phyloP scores from a whole-genome alignment of 1,139 yeast species.

The Geotrichum fermentans region DNA sequence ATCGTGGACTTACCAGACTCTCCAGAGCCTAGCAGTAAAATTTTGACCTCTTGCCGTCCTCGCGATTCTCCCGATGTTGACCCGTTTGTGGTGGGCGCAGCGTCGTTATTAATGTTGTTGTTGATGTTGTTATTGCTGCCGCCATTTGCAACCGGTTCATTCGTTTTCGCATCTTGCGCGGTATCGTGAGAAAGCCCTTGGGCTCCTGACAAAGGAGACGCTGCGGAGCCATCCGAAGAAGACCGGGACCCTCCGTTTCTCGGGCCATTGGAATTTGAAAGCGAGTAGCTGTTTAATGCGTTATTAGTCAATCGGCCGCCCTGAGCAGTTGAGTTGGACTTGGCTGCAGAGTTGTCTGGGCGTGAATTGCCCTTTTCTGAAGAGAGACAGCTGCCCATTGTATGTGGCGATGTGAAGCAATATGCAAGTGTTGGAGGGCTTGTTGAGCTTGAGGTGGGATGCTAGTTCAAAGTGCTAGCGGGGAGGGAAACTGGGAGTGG shows the following conservation, averaged over 20 bases:
- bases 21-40: slow-evolving; percentile 65
- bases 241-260: neutral
- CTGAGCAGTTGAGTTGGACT: neutral
- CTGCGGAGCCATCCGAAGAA: slow-evolving; percentile 4
- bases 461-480: too few relatives aligned
- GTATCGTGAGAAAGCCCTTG: neutral
- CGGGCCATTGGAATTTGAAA: neutral
- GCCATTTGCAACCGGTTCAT: neutral
- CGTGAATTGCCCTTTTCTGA: neutral
- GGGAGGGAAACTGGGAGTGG: too few relatives aligned
- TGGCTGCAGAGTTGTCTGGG: neutral
- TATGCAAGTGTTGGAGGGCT: too few relatives aligned
- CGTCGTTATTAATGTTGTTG: neutral
- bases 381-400: slow-evolving; percentile 2
- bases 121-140: neutral
- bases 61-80: slow-evolving; percentile 1
- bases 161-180: neutral
- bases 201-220: slow-evolving; percentile 3
- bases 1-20: slow-evolving; percentile 75
- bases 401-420: too few relatives aligned
- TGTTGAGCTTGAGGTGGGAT: too few relatives aligned
- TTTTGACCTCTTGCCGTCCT: slow-evolving; percentile 45
- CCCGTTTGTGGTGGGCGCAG: neutral
- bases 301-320: neutral
- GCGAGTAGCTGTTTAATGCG: slow-evolving; percentile 8